Evolutionary conservation across 305 asterid genomes (phyloP), one percentile per base, ranked within the genome.

Genomic region (Euphrasia arctica): DNA sequence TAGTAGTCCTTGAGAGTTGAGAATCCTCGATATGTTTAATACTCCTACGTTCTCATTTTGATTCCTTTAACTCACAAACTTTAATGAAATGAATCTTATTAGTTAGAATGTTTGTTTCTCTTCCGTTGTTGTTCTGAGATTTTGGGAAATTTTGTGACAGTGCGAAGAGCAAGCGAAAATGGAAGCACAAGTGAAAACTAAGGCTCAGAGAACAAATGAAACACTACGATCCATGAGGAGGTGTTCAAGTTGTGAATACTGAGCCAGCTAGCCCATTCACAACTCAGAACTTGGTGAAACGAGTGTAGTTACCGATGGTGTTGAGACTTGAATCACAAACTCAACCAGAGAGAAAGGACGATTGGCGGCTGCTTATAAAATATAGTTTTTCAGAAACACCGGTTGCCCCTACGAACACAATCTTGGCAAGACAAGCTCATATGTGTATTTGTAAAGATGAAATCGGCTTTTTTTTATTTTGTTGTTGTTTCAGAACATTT

Each of bases 221-320:
- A 86, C 73, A 64, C 48, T 77, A 52, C 67, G 75, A 66, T 42
- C 54, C 11, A 15, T 73, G 47, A 76, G 83, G 76, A 82, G 86
- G 65, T 72, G 74, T 54, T 25, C 50, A 42, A 83, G 88, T 56
- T 78, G 73, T 34, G 67, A 72, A 29, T 62, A 34, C 22, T 78
- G 65, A 74, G 47, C 43, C 50, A n/a, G n/a, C n/a, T n/a, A 12
- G 51, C 13, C 6, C 4, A 47, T 3, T 47, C n/a, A 12, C 15
- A 13, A 47, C 18, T n/a, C 11, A 18, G 15, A 0, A 47, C 52
- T n/a, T 13, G 52, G 6, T n/a, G 51, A 45, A 45, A 10, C 4
- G 22, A n/a, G 52, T 47, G 51, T 2, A 1, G 22, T 9, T 11
- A 6, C 42, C 42, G 10, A 36, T 39, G 43, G 6, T n/a, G n/a